These are phyloP conservation scores for Limnanthes douglasii DNA, from an alignment of 345 rosid genomes.

Conservation along the genomic window DNA sequence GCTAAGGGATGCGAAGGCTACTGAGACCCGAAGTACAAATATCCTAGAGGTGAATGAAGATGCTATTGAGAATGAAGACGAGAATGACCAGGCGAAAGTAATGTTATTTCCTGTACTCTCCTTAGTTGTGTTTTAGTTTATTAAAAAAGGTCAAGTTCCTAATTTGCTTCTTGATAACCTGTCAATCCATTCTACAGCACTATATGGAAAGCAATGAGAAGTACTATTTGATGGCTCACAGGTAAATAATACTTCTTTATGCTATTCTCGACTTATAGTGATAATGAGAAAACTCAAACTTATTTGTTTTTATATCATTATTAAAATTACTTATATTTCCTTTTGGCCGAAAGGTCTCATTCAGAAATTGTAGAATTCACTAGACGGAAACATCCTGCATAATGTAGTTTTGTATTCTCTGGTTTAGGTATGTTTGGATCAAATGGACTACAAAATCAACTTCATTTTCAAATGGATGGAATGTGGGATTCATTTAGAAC, in stretches of 20 bases:
- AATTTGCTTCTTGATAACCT: conserved; percentile 2
- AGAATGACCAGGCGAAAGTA: conserved; percentile 85
- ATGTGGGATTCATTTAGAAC: no score
- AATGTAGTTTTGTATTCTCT: no score
- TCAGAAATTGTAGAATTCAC: background rate
- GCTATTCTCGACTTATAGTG: background rate
- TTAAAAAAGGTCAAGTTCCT: no score
- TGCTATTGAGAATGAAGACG: conserved; percentile 64
- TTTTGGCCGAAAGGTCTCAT: background rate
- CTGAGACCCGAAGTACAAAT: conserved; percentile 28
- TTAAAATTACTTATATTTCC: background rate
- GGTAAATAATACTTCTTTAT: conserved; percentile 19
- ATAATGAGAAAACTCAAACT: background rate
- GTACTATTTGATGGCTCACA: conserved; percentile 93
- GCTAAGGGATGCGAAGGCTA: conserved; percentile 64
- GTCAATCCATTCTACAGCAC: conserved; percentile 40
- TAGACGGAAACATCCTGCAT: no score
- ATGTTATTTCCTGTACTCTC: conserved; percentile 7
- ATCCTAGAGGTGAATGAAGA: conserved; percentile 43
- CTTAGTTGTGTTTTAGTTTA: background rate
- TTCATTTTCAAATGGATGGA: no score
- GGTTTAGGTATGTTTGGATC: no score
- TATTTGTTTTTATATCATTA: background rate
- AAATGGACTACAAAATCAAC: no score
- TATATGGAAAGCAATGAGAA: conserved; percentile 92